A percentile compares a stretch with the other conserved stretches of the same genome.
phyloP scores from a whole-genome alignment of 768 basidiomycete species.

The Boletus tomentosulus region DNA sequence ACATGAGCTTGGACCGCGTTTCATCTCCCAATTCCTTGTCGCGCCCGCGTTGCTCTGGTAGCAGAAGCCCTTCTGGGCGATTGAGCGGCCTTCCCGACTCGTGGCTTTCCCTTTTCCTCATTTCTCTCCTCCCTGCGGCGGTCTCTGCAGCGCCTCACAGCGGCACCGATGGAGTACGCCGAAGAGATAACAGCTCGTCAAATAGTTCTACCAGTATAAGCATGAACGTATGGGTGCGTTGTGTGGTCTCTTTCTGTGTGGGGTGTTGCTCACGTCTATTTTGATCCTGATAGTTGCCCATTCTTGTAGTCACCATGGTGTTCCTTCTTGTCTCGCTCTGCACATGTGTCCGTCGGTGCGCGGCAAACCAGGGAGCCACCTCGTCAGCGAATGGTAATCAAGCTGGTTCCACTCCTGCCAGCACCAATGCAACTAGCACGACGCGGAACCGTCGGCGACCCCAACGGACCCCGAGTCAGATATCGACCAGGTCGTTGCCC shows the following conservation, averaged over 20 bases:
- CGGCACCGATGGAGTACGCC: neutral
- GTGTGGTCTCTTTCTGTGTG: neutral
- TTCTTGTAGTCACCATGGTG: constrained; percentile 22
- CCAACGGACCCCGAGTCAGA: constrained; percentile 70
- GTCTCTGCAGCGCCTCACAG: constrained; percentile 11
- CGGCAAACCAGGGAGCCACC: neutral
- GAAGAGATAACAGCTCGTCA: neutral
- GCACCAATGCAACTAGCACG: constrained; percentile 7
- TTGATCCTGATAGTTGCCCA: constrained; percentile 19
- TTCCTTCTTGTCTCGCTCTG: constrained; percentile 20
- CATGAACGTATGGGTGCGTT: constrained; percentile 27
- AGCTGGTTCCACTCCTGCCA: neutral
- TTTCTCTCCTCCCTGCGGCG: neutral
- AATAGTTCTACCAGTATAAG: constrained; percentile 4
- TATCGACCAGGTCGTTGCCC: constrained; percentile 73
- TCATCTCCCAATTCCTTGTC: too few relatives aligned
- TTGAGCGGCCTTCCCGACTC: neutral
- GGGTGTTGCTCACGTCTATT: neutral
- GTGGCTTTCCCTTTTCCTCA: neutral
- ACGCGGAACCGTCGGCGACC: constrained; percentile 28
- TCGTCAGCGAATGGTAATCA: neutral
- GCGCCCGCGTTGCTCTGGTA: constrained; percentile 1
- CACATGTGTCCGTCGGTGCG: constrained; percentile 21
- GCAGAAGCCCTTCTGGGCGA: neutral
- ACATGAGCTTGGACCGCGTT: neutral